Evolutionary conservation across 768 basidiomycete species (phyloP), one percentile per base, ranked within the genome.

Genomic region (Gelatoporia subvermispora): DNA sequence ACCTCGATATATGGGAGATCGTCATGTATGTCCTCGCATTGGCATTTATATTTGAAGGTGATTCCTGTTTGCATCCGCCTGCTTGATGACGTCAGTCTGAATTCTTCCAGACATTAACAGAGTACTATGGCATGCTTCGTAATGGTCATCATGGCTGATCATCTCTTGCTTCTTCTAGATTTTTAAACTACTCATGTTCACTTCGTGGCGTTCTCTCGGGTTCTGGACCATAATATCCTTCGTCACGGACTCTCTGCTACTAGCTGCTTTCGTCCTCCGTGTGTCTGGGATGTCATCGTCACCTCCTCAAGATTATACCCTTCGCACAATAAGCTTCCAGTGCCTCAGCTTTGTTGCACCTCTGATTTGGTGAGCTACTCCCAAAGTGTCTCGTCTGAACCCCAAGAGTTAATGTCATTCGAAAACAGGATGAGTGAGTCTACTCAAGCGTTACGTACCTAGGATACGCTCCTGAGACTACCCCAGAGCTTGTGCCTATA

Each of bases 381-480:
- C 13, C 13, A 13, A 7, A 13, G 5, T 13, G 13, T 1, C 25
- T 50, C 22, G 20, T n/a, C 3, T 35, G 34, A 21, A 22, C 17
- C 10, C 21, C 10, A 43, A 13, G 39, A 8, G 16, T 35, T 37
- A 8, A 16, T 16, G 18, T 43, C 8, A 15, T n/a, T n/a, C n/a
- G n/a, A n/a, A n/a, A n/a, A n/a, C 51, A 91, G 88, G 89, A 91
- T 89, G 84, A 91, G 89, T 92, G 54, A 67, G 85, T 72, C 25
- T 24, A 18, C 11, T n/a, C n/a, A 8, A 38, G 23, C 13, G 2
- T 9, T 4, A n/a, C 20, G 5, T 1, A 35, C 15, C 16, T 18
- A 31, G 7, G 3, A 10, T 4, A 8, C 23, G 34, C 21, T 48
- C 4, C 37, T 34, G 25, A n/a, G n/a, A 4, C 8, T 13, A 2